phyloP scores from a whole-genome alignment of 2,329 filamentous ascomycete genomes.

The Aquanectria penicillioides region DNA sequence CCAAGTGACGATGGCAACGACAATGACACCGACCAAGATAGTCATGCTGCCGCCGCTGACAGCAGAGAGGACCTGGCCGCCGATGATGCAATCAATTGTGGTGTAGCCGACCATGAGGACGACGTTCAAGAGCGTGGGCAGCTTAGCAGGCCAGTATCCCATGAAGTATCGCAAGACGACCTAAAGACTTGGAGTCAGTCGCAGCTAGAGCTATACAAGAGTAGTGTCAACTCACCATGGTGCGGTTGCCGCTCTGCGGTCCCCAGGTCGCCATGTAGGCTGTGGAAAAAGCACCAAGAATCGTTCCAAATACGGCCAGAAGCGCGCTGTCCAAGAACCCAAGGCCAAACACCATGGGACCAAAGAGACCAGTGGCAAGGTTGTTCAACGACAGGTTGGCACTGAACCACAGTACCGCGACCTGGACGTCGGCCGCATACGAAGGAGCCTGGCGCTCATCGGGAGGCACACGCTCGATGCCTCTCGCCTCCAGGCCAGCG shows the following conservation, averaged over 20 bases:
- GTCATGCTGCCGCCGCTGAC: slow-evolving; percentile 73
- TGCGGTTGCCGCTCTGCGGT: slow-evolving; percentile 76
- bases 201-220: neutral
- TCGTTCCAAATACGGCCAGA: slow-evolving; percentile 78
- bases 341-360: slow-evolving; percentile 73
- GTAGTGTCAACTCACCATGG: slow-evolving; percentile 64
- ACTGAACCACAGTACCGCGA: slow-evolving; percentile 55
- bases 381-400: slow-evolving; percentile 57
- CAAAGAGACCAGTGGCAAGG: slow-evolving; percentile 75
- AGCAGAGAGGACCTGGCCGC: slow-evolving; percentile 79
- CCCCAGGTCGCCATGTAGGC: slow-evolving; percentile 84
- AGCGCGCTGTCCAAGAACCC: slow-evolving; percentile 79
- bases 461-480: slow-evolving; percentile 51
- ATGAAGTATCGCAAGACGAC: slow-evolving; percentile 81
- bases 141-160: slow-evolving; percentile 65
- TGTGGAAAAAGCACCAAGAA: slow-evolving; percentile 77
- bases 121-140: slow-evolving; percentile 47
- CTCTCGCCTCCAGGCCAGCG: slow-evolving; percentile 52
- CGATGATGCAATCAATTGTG: slow-evolving; percentile 81
- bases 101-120: slow-evolving; percentile 82
- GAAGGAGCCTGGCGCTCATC: slow-evolving; percentile 49
- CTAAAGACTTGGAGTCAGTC: slow-evolving; percentile 29
- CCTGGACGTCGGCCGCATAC: slow-evolving; percentile 48
- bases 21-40: slow-evolving; percentile 77
- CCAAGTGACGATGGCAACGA: slow-evolving; percentile 78